These are phyloP conservation scores for Sporormia fimetaria DNA, from an alignment of 495 filamentous ascomycete genomes.

Conservation along the genomic window DNA sequence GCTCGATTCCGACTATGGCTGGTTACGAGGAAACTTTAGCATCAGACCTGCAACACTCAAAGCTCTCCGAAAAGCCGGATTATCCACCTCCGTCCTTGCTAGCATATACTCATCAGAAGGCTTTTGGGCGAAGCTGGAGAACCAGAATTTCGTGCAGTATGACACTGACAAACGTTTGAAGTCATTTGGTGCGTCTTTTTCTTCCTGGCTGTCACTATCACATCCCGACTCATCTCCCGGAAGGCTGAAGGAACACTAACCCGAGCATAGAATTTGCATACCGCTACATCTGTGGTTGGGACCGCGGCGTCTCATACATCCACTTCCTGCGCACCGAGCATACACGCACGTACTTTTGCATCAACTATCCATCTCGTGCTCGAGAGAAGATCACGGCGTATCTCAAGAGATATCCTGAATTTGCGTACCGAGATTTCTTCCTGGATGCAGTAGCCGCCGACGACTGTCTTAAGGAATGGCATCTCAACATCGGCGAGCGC, in stretches of 20 bases:
- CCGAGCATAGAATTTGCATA: constrained; percentile 12
- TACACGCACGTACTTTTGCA: constrained; percentile 13
- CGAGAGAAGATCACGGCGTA: background rate
- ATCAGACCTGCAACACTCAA: background rate
- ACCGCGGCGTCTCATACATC: background rate
- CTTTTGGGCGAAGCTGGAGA: constrained; percentile 14
- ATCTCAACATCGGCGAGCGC: background rate
- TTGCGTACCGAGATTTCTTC: constrained; percentile 7
- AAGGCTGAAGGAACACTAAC: too few species aligned
- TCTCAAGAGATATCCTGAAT: background rate
- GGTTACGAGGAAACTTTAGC: constrained; percentile 11
- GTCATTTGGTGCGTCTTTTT: constrained; percentile 6
- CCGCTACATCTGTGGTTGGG: constrained; percentile 9
- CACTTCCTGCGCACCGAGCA: constrained; percentile 10
- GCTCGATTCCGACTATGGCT: background rate
- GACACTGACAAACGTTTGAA: constrained; percentile 1
- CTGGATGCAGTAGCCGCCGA: constrained; percentile 7
- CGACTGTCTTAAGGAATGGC: constrained; percentile 6
- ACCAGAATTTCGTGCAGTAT: constrained; percentile 1
- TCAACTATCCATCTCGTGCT: constrained; percentile 12
- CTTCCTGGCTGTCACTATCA: background rate
- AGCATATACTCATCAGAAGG: constrained; percentile 2
- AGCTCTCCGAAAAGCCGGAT: constrained; percentile 5
- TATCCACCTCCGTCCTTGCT: constrained; percentile 1
- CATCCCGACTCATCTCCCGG: background rate